Evolutionary conservation across 768 basidiomycete species (phyloP).

Genomic region (Leccinum olivaceopallidum): DNA sequence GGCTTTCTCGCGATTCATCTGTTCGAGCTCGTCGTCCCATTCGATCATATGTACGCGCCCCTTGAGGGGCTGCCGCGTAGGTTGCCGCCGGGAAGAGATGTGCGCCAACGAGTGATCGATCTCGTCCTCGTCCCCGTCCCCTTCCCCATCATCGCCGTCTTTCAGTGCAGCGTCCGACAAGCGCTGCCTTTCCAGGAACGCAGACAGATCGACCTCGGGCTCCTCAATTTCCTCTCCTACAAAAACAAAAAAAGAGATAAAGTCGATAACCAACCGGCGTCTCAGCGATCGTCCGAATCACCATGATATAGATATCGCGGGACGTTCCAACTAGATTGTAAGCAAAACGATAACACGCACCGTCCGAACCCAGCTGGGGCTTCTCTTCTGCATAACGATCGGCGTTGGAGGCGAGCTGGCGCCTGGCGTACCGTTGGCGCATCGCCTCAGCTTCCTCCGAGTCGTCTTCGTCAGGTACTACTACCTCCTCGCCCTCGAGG

Average conservation of each 20-base stretch:
- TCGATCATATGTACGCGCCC: slow-evolving; percentile 63
- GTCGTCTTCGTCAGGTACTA: slow-evolving; percentile 30
- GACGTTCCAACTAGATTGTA: not conserved
- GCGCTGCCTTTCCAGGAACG: slow-evolving; percentile 65
- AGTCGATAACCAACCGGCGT: not conserved
- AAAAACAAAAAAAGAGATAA: not conserved
- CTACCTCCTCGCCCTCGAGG: slow-evolving; percentile 54
- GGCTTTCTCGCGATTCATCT: slow-evolving; percentile 67
- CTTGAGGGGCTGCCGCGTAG: slow-evolving; percentile 44
- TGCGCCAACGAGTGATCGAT: slow-evolving; percentile 61
- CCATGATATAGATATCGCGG: not conserved
- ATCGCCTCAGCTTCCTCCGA: slow-evolving; percentile 50
- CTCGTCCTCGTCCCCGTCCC: slow-evolving; percentile 53
- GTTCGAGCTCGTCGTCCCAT: slow-evolving; percentile 69
- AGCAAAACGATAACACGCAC: slow-evolving; percentile 34
- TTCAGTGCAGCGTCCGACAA: slow-evolving; percentile 36
- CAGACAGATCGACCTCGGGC: slow-evolving; percentile 71
- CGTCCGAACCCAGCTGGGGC: slow-evolving; percentile 70
- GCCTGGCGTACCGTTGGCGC: slow-evolving; percentile 50
- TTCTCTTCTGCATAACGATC: slow-evolving; percentile 75
- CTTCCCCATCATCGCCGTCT: slow-evolving; percentile 19
- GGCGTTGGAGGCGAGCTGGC: slow-evolving; percentile 66
- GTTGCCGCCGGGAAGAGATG: slow-evolving; percentile 38
- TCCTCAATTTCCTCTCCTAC: slow-evolving; percentile 66
- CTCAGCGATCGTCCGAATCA: not conserved